Evolutionary conservation across 2,329 filamentous ascomycete genomes (phyloP), one percentile per base, ranked within the genome.

Genomic region (Achaetomium macrosporum): DNA sequence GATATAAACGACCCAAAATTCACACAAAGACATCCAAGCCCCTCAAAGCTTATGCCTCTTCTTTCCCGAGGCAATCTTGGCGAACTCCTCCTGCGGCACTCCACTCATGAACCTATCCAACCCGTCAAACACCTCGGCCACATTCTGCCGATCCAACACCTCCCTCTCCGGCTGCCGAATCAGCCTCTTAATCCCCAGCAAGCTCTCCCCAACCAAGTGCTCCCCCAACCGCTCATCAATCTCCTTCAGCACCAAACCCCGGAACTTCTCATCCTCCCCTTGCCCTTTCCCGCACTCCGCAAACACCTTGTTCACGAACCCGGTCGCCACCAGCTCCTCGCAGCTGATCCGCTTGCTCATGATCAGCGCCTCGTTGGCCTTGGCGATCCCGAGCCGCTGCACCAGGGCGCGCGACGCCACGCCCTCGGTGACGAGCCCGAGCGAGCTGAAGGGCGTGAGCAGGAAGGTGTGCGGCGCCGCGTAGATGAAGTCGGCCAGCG

Each of bases 401-500:
- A 93, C 88, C 53, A 97, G 85, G 0, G 85, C 89, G 51, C 83
- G 75, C 15, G 84, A 89, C 0, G 90, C 84, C 43, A 86, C 89
- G 39, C 92, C 93, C 73, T 97, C 93, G 50, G 90, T 81, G 0
- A 97, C 91, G 1, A 99, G 81, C 1, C 93, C 92, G 1, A 97
- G 79, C 1, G 88, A 92, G 5, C 85, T 86, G 72, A 97, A 97
- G 4, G 93, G 93, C 1, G 91, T 96, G 25, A 97, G 82, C 25
- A 97, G 76, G 71, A 90, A 99, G 30, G 90, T 75, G 61, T 87
- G 79, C 0, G 91, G 90, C 0, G 86, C 78, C 66, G 81, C 84
- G 76, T 97, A 97, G 68, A 97, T 81, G 74, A 97, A 97, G 75
- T 97, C 93, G 20, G 88, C 88, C 68, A 89, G 87, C 29, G 84